Evolutionary conservation across 768 basidiomycete genomes (phyloP).

Genomic region (Galerina marginata): DNA sequence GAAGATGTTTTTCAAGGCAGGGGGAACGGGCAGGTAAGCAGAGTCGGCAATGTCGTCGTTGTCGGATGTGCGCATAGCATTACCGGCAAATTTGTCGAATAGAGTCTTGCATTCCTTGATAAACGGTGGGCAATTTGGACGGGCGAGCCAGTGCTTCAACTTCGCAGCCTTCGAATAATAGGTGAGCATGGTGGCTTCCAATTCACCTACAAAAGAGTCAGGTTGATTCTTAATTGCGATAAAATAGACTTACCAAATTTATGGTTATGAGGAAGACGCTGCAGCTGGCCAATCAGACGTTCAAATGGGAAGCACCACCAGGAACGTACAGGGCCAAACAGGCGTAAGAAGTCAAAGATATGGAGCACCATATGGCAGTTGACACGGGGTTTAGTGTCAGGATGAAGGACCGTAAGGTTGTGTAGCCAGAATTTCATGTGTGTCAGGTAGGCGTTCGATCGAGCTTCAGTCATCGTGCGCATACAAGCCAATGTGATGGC

Average conservation of each 20-base stretch:
- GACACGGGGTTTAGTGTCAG: not conserved
- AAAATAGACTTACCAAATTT: constrained; percentile 21
- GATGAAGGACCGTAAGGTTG: not conserved
- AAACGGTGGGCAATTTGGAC: too few relatives aligned
- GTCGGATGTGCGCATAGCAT: too few relatives aligned
- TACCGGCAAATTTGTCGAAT: too few relatives aligned
- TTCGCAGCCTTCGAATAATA: too few relatives aligned
- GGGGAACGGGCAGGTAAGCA: not conserved
- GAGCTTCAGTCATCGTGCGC: constrained; percentile 2
- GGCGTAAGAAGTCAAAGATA: constrained; percentile 36
- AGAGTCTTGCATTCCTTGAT: too few relatives aligned
- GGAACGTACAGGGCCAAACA: constrained; percentile 31
- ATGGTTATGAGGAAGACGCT: constrained; percentile 34
- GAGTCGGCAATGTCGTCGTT: too few relatives aligned
- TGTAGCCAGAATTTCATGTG: constrained; percentile 3
- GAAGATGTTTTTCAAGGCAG: not conserved
- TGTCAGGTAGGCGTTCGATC: not conserved
- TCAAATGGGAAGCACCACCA: constrained; percentile 20
- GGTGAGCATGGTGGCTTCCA: too few relatives aligned
- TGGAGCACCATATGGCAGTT: constrained; percentile 36
- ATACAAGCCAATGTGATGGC: constrained; percentile 12
- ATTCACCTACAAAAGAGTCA: too few relatives aligned
- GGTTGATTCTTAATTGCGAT: not conserved
- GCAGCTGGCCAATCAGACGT: constrained; percentile 7
- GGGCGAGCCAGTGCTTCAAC: too few relatives aligned